Evolutionary conservation across 441 rosid genomes (phyloP), one percentile per base, ranked within the genome.

Genomic region (Pelargonium australe): DNA sequence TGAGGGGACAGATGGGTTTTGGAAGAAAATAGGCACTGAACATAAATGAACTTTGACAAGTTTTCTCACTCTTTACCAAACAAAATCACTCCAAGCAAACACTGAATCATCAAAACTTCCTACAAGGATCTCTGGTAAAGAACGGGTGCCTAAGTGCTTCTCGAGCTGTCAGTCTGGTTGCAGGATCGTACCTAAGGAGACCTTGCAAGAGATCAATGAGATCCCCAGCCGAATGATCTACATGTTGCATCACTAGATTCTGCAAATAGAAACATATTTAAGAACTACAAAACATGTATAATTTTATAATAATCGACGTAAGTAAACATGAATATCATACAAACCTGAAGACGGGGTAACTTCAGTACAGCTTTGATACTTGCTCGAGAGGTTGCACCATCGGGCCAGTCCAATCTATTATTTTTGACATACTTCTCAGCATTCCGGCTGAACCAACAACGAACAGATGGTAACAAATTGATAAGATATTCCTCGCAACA

Each of bases 171-270:
- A 90, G 76, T 71, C 97, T 81, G 68, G 76, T 83, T 2, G 85
- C 72, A 47, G 98, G 98, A 55, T 90, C 96, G 68, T 93, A 90
- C 4, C 85, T 79, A 23, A 90, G 83, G 65, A 93, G 90, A 66
- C 96, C 95, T 81, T 89, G 97, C 76, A 90, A 64, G 16, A 90
- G 90, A 74, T 90, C 95, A 23, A 93, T 90, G 68, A 93, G 78
- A 79, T 90, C 96, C 10, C 97, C 97, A 0, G 95, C 96, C 0
- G 96, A 90, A 71, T 89, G 97, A 85, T 93, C 98, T 31, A 90
- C 98, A 72, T 89, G 94, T 78, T 89, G 97, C 96, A 89, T 93
- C 71, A 90, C 80, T 57, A 93, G 80, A 69, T 93, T 93, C 98
- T 92, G 90, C 77, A 68, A 6, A 60, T 7, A 58, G 12, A 10